A percentile compares a stretch with the other conserved stretches of the same genome.
Conservation (phyloP, 2,329 filamentous ascomycete species). For the Cercospora citrullina region DNA sequence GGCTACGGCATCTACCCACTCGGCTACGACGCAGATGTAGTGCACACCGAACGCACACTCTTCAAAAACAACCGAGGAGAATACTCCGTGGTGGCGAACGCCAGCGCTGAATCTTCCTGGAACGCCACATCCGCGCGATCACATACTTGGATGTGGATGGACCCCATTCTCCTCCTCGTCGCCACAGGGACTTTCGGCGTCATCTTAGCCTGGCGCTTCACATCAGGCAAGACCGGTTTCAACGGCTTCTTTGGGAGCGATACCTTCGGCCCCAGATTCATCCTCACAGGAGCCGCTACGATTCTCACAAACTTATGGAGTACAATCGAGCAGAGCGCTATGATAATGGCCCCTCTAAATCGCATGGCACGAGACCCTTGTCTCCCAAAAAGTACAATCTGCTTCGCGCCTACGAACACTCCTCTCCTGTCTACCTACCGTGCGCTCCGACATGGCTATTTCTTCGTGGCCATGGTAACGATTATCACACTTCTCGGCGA, state of each 20-base stretch:
- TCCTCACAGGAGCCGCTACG: constrained; percentile 24
- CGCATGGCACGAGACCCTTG: constrained; percentile 13
- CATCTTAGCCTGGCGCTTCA: constrained; percentile 25
- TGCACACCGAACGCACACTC: neutral
- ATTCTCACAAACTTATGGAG: constrained; percentile 24
- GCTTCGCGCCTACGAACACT: constrained; percentile 23
- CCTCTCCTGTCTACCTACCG: constrained; percentile 23
- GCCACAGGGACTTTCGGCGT: constrained; percentile 22
- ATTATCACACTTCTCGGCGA: constrained; percentile 19
- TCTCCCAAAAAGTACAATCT: constrained; percentile 14
- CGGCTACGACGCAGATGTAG: neutral
- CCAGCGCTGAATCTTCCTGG: neutral
- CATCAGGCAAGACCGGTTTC: constrained; percentile 22
- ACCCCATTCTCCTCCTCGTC: constrained; percentile 18
- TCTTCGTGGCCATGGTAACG: constrained; percentile 19
- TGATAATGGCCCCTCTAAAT: constrained; percentile 22
- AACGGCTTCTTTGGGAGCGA: constrained; percentile 29
- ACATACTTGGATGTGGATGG: constrained; percentile 17
- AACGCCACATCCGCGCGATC: constrained; percentile 1
- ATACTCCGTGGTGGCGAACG: neutral
- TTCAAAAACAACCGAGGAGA: neutral
- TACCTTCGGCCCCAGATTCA: constrained; percentile 28
- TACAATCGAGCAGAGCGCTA: constrained; percentile 21
- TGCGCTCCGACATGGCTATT: constrained; percentile 17
- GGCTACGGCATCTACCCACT: constrained; percentile 15